Base-by-base conservation (phyloP, 2,329 filamentous ascomycete genomes). In the Leptographium radiaticola region DNA sequence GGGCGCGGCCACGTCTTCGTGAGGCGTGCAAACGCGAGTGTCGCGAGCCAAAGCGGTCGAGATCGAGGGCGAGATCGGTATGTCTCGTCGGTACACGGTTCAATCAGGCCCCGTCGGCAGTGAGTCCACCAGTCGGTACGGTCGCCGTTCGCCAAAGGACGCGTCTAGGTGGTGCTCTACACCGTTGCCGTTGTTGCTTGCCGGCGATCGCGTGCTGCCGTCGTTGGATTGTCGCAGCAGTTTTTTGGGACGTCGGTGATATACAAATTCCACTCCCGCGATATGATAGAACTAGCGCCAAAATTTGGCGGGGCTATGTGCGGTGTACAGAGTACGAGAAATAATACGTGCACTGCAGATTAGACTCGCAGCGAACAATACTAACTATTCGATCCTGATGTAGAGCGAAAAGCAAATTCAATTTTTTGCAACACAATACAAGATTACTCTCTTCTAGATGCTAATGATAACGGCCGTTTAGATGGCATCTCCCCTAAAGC, bases 401-500 rank as follows among this genome's bases (percentile, higher is more conserved):
- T 25, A 25, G 25, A 25, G 25, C 5, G 25, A 5, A 5, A 25
- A 25, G 5, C 25, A 25, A 25, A 3, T 25, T 5, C 25, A 25
- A 25, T 25, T 25, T 25, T 25, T 25, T 25, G 2, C 5, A 25
- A 25, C 25, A 25, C 5, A 25, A 25, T 25, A 25, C 25, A 25
- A 25, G 5, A 25, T 25, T n/a, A n/a, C n/a, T n/a, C 2, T 25
- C 25, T 3, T 25, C 25, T 25, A 25, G 5, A 25, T 25, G 25
- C 25, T 25, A 25, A 25, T 25, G 25, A 25, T 25, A 25, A 25
- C 5, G 2, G 25, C 25, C 25, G 25, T 5, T 25, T 25, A 5
- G 25, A 25, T 25, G 25, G n/a, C 15, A 33, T 46, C 13, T 46
- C 44, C 72, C 53, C 69, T 66, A 67, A 74, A 70, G 39, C 71